phyloP scores from a whole-genome alignment of 345 rosid genomes.

The Eutrema yunnanense region DNA sequence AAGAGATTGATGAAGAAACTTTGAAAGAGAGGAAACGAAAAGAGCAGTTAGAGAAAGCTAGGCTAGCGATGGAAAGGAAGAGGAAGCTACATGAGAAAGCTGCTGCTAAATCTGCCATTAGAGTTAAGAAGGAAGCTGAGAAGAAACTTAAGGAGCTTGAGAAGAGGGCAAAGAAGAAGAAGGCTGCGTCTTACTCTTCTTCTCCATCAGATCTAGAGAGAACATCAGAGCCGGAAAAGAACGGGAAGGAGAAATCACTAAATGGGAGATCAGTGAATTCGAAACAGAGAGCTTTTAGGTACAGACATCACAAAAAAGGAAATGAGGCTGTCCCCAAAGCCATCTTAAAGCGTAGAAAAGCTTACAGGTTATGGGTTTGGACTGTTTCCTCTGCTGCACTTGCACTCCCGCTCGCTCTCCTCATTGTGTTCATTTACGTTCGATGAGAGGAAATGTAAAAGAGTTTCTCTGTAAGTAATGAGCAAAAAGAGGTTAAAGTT shows the following conservation, averaged over 20 bases:
- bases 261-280: conserved; percentile 19
- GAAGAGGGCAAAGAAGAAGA: conserved; percentile 84
- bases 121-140: conserved; percentile 86
- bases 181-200: conserved; percentile 19
- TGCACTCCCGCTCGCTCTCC: conserved; percentile 33
- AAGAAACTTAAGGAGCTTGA: conserved; percentile 81
- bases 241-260: conserved; percentile 25
- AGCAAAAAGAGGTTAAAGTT: not conserved
- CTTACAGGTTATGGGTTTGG: conserved; percentile 61
- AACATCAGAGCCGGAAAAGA: conserved; percentile 41
- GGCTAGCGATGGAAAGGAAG: conserved; percentile 87
- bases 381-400: conserved; percentile 43
- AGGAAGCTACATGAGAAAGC: conserved; percentile 83
- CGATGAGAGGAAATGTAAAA: not conserved
- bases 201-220: conserved; percentile 34
- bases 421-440: conserved; percentile 33
- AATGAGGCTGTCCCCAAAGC: conserved; percentile 55
- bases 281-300: conserved; percentile 42
- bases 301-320: conserved; percentile 41
- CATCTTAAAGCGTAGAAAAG: conserved; percentile 57
- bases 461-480: not conserved
- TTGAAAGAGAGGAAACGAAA: conserved; percentile 79
- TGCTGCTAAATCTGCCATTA: conserved; percentile 69
- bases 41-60: conserved; percentile 69
- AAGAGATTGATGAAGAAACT: conserved; percentile 52